Evolutionary conservation across 2,329 filamentous ascomycete species (phyloP).

Genomic region (Harringtonia aguacate): DNA sequence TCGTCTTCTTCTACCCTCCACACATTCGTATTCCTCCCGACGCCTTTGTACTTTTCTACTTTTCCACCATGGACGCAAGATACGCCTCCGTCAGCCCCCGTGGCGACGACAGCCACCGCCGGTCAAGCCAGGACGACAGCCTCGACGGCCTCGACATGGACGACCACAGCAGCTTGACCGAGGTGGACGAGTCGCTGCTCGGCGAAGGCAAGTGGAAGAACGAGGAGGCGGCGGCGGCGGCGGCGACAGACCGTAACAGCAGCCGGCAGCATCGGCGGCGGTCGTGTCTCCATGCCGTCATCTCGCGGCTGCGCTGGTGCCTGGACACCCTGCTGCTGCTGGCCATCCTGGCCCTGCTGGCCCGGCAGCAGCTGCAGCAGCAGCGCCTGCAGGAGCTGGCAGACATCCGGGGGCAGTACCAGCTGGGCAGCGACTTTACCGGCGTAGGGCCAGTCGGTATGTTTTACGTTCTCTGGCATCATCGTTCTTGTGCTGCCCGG

Average conservation of each 20-base stretch:
- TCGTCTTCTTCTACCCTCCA: background rate
- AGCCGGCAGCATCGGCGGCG: slow-evolving; percentile 16
- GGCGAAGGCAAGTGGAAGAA: slow-evolving; percentile 23
- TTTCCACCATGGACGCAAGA: slow-evolving; percentile 8
- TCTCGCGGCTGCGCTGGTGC: slow-evolving; percentile 24
- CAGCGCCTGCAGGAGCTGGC: background rate
- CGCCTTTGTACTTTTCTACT: background rate
- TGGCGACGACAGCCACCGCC: background rate
- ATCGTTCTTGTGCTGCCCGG: background rate
- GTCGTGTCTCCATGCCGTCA: slow-evolving; percentile 19
- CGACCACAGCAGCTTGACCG: slow-evolving; percentile 19
- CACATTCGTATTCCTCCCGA: background rate
- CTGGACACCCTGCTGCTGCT: slow-evolving; percentile 27
- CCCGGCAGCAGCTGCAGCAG: slow-evolving; percentile 19
- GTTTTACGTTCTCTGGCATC: slow-evolving; percentile 1
- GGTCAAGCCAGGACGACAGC: slow-evolving; percentile 18
- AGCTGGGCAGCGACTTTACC: slow-evolving; percentile 23
- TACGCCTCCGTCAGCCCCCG: slow-evolving; percentile 8
- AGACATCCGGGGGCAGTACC: slow-evolving; percentile 17
- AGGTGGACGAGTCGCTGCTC: slow-evolving; percentile 29
- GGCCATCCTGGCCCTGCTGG: slow-evolving; percentile 24
- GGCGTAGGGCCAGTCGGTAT: slow-evolving; percentile 23
- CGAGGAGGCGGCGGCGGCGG: slow-evolving; percentile 12
- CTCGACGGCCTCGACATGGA: slow-evolving; percentile 22
- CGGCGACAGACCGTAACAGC: background rate